Conservation (phyloP, 2,329 filamentous ascomycete species). For the Cercospora sojina region DNA sequence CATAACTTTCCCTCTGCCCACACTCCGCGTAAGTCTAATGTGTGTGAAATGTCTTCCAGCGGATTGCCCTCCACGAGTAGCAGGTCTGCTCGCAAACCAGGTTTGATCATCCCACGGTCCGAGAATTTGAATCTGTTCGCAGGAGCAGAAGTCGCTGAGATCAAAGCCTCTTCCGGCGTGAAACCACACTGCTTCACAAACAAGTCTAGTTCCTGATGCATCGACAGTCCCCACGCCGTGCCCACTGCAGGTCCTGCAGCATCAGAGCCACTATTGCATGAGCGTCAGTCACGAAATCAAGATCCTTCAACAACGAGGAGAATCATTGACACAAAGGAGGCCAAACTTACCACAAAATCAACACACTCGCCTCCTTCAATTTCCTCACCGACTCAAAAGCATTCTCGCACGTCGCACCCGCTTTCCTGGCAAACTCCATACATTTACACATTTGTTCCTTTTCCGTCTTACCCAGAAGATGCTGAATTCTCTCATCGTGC, state of each 20-base stretch:
- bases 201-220: conserved; percentile 46
- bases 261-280: conserved; percentile 42
- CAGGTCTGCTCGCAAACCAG: conserved; percentile 45
- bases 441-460: conserved; percentile 43
- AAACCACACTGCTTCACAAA: conserved; percentile 46
- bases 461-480: conserved; percentile 38
- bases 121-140: conserved; percentile 44
- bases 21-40: conserved; percentile 45
- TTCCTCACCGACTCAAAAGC: conserved; percentile 45
- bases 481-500: conserved; percentile 41
- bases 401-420: conserved; percentile 40
- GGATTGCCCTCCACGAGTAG: conserved; percentile 48
- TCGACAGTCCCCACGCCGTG: conserved; percentile 45
- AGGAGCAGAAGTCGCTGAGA: conserved; percentile 43
- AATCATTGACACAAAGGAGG: background rate
- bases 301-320: too few relatives aligned
- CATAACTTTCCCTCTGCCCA: conserved; percentile 43
- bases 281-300: background rate
- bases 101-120: conserved; percentile 44
- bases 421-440: conserved; percentile 40
- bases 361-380: conserved; percentile 43
- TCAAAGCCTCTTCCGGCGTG: conserved; percentile 45
- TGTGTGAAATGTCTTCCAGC: conserved; percentile 43
- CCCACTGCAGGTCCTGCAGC: conserved; percentile 46
- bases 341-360: conserved; percentile 43